phyloP scores from a whole-genome alignment of 2,329 filamentous ascomycete species.

The Botrytis paeoniae region DNA sequence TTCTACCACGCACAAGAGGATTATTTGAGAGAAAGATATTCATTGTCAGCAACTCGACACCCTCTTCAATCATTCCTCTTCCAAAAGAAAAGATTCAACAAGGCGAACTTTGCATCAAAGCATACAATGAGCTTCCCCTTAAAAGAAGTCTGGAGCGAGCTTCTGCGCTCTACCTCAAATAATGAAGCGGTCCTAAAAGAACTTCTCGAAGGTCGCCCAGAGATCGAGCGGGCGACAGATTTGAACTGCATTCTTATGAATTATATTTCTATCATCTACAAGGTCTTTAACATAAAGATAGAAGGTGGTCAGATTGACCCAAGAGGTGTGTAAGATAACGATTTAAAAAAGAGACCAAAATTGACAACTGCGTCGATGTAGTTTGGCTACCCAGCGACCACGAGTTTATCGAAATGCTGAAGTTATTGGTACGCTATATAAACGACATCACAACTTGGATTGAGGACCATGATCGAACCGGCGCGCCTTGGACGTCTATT shows the following conservation, averaged over 20 bases:
- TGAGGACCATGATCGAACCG: neutral
- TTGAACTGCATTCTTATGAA: neutral
- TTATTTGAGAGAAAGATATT: neutral
- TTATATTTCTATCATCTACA: constrained; percentile 8
- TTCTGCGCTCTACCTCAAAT: neutral
- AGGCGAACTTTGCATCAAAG: too few species aligned
- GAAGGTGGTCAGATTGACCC: neutral
- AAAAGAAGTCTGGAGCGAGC: neutral
- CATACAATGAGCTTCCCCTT: neutral
- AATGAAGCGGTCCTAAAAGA: neutral
- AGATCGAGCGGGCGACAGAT: neutral
- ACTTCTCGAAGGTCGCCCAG: neutral
- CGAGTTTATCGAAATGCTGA: constrained; percentile 9
- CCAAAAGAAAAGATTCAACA: neutral
- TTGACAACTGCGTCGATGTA: neutral
- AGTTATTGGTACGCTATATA: constrained; percentile 1
- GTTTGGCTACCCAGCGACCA: neutral
- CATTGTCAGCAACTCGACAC: neutral
- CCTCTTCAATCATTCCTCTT: neutral
- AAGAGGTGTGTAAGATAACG: neutral
- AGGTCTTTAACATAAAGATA: constrained; percentile 1
- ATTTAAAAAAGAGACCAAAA: neutral
- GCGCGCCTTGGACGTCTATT: neutral
- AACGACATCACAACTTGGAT: neutral
- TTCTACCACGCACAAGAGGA: neutral